phyloP scores from a whole-genome alignment of 2,329 filamentous ascomycete genomes.

The Fusarium sp. region DNA sequence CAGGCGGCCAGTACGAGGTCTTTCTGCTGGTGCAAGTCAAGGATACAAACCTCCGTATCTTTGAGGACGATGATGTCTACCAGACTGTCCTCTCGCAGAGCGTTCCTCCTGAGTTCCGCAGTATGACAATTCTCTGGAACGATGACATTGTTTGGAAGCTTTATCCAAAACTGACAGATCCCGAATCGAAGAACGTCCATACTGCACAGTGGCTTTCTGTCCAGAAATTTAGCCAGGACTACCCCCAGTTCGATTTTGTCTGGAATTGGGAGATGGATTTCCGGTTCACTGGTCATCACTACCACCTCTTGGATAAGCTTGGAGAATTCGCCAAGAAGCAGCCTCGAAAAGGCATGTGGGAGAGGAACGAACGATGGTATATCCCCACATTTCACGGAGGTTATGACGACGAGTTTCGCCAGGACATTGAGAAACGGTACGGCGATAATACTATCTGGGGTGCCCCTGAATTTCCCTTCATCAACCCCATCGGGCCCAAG shows the following conservation, averaged over 20 bases:
- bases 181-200: constrained; percentile 62
- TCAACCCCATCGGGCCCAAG: constrained; percentile 69
- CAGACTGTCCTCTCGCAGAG: constrained; percentile 66
- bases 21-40: constrained; percentile 84
- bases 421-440: constrained; percentile 65
- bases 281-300: constrained; percentile 81
- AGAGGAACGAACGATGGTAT: constrained; percentile 77
- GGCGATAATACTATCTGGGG: constrained; percentile 73
- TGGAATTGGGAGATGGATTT: constrained; percentile 93
- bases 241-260: constrained; percentile 81
- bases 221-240: constrained; percentile 78
- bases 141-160: constrained; percentile 77
- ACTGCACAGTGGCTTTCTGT: constrained; percentile 75
- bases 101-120: constrained; percentile 74
- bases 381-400: constrained; percentile 74
- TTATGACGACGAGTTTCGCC: constrained; percentile 73
- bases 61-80: constrained; percentile 67
- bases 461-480: constrained; percentile 65
- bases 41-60: constrained; percentile 66
- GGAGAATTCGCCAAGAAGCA: constrained; percentile 71
- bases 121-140: constrained; percentile 79
- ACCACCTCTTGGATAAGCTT: constrained; percentile 77
- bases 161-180: constrained; percentile 79
- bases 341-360: constrained; percentile 78
- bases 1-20: constrained; percentile 83